Evolutionary conservation across 805 yeast genomes (phyloP).

Genomic region (Lipomyces spencermartinsiae): DNA sequence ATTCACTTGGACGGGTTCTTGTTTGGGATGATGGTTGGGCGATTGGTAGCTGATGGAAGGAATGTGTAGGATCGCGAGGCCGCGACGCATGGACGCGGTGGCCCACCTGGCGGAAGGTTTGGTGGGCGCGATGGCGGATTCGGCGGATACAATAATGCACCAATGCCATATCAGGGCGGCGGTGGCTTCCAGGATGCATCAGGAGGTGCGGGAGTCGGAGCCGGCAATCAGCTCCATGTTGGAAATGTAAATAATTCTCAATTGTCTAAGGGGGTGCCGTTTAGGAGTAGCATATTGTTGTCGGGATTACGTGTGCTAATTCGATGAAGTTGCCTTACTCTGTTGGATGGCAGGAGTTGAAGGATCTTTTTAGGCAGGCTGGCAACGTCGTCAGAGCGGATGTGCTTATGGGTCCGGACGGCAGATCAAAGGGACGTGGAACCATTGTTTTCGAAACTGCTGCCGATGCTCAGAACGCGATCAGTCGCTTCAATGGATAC

Average conservation of each 20-base stretch:
- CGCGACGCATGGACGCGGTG: slow-evolving; percentile 42
- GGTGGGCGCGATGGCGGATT: slow-evolving; percentile 29
- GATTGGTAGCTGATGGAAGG: slow-evolving; percentile 10
- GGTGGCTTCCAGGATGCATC: slow-evolving; percentile 8
- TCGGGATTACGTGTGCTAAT: slow-evolving; percentile 20
- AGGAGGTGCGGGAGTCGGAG: slow-evolving; percentile 39
- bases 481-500: slow-evolving; percentile 69
- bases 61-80: slow-evolving; percentile 58
- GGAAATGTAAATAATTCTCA: slow-evolving; percentile 35
- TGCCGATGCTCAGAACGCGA: slow-evolving; percentile 75
- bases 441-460: slow-evolving; percentile 71
- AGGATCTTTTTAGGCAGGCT: slow-evolving; percentile 78
- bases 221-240: slow-evolving; percentile 39
- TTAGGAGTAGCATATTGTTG: slow-evolving; percentile 2
- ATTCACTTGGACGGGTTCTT: neutral
- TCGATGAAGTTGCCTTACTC: slow-evolving; percentile 82
- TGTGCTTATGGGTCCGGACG: slow-evolving; percentile 66
- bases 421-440: slow-evolving; percentile 87
- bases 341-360: slow-evolving; percentile 82
- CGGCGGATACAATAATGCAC: slow-evolving; percentile 13
- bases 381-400: slow-evolving; percentile 87
- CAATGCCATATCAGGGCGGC: slow-evolving; percentile 9
- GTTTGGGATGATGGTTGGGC: neutral
- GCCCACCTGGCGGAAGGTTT: slow-evolving; percentile 38
- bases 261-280: slow-evolving; percentile 11